Base-by-base conservation (phyloP, 2,329 filamentous ascomycete species). In the Fusarium subtropicale region DNA sequence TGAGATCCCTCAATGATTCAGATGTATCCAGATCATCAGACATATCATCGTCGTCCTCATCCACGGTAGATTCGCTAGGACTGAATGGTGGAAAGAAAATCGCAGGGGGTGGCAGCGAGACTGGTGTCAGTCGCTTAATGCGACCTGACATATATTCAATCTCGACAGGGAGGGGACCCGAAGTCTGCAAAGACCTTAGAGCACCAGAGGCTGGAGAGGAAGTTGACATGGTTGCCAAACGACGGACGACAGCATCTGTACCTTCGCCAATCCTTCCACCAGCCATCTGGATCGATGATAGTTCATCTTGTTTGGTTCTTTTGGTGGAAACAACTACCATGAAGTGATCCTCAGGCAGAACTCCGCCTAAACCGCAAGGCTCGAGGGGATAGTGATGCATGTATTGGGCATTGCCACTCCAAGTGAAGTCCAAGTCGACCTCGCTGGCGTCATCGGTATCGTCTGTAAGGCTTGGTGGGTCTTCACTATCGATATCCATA, bases 281-380 rank as follows among this genome's bases (percentile, higher is more conserved):
- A 16, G 52, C 60, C 18, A 9, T 46, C 16, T 20, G 31, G 2
- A 28, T 24, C 18, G 57, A 34, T 8, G 50, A 28, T 3, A 36
- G 18, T 15, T 28, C 42, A 15, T 79, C 74, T 15, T 71, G 66
- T 28, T 78, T 82, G 0, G 81, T 76, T 18, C 85, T 80, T 41
- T 78, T 81, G 1, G 86, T 88, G 4, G 81, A 81, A 4, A 90
- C 87, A 4, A 84, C 79, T 1, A 90, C 79, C 41, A 84, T 81
- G 62, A 91, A 90, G 66, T 90, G 88, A 66, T 91, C 89, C n/a
- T 90, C 87, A 0, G 88, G 88, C 28, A 83, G 78, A 0, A 89
- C 84, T 16, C 87, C 87, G 8, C 86, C 87, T 0, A 91, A 75
- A 1, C 89, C 89, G 46, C 84, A 88, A 0, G 86, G 85, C 61